Conservation (phyloP, 768 basidiomycete genomes). For the Sarcodon sp. region DNA sequence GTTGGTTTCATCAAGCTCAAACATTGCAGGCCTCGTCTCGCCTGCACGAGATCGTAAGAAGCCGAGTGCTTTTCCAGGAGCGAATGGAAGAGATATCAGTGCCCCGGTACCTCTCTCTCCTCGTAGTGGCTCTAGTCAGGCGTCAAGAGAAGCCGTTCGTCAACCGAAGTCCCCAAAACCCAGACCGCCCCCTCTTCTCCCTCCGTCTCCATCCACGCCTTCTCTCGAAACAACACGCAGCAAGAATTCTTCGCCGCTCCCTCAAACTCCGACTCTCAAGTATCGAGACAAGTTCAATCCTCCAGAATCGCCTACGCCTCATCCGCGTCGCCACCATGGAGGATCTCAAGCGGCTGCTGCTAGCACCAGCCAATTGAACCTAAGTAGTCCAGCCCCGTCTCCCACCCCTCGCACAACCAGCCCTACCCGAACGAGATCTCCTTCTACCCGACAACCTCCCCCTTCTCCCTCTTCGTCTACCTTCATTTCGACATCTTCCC, state of each 20-base stretch:
- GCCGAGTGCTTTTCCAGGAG: slow-evolving; percentile 18
- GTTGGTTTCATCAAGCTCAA: slow-evolving; percentile 33
- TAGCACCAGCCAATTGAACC: slow-evolving; percentile 28
- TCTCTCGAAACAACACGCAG: slow-evolving; percentile 4
- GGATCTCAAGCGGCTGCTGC: slow-evolving; percentile 19
- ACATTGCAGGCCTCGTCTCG: slow-evolving; percentile 29
- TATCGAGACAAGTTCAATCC: slow-evolving; percentile 26
- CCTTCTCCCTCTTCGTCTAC: slow-evolving; percentile 34
- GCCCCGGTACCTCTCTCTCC: slow-evolving; percentile 19
- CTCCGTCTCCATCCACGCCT: slow-evolving; percentile 8
- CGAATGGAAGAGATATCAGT: slow-evolving; percentile 21
- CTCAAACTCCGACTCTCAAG: slow-evolving; percentile 9
- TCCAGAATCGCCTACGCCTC: slow-evolving; percentile 35
- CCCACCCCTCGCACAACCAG: slow-evolving; percentile 26
- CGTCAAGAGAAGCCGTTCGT: slow-evolving; percentile 8
- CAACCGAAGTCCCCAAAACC: slow-evolving; percentile 8
- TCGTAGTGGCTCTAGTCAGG: slow-evolving; percentile 4
- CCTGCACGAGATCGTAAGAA: slow-evolving; percentile 33
- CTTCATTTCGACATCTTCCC: slow-evolving; percentile 14
- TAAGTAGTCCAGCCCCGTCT: slow-evolving; percentile 23
- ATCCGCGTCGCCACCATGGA: slow-evolving; percentile 24
- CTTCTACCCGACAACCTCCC: slow-evolving; percentile 23
- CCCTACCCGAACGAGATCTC: slow-evolving; percentile 29
- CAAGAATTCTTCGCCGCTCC: slow-evolving; percentile 5
- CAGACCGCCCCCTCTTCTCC: slow-evolving; percentile 11